Percentiles rank a stretch among this genome's conserved stretches.
Evolutionary conservation across 2,329 filamentous ascomycete species (phyloP).

Genomic region (Curvularia eragrostidis): DNA sequence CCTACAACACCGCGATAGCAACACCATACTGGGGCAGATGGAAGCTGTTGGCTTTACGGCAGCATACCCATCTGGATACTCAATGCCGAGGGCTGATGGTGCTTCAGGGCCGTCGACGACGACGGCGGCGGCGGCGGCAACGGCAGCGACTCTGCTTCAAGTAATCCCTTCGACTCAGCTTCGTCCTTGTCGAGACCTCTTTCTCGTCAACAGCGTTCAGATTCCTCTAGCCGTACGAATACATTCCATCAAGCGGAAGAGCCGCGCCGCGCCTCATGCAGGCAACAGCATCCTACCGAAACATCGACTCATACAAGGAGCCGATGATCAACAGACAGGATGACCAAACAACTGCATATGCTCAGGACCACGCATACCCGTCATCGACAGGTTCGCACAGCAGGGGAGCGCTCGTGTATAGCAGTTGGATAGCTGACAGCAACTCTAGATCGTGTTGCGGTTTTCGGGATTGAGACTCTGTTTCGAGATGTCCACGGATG

Average conservation of each 20-base stretch:
- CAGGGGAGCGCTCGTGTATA: background rate
- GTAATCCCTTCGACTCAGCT: background rate
- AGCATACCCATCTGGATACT: background rate
- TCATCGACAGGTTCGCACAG: background rate
- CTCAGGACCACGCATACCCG: no score
- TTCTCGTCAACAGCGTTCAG: background rate
- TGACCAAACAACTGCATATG: background rate
- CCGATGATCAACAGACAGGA: background rate
- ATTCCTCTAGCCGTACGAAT: background rate
- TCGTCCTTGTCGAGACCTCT: background rate
- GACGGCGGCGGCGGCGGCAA: no score
- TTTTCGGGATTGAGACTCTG: background rate
- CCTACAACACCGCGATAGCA: constrained; percentile 1
- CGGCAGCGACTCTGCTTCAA: background rate
- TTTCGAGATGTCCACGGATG: background rate
- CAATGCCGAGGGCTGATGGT: background rate
- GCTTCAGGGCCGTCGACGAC: background rate
- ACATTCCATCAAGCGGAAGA: background rate
- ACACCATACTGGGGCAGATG: background rate
- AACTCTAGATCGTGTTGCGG: background rate
- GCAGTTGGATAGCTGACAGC: background rate
- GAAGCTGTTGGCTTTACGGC: background rate
- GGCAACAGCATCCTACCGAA: background rate
- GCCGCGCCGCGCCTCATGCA: background rate
- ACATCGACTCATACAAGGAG: background rate